Evolutionary conservation across 129 eudicot genomes (phyloP).

Genomic region (Centella asiatica): DNA sequence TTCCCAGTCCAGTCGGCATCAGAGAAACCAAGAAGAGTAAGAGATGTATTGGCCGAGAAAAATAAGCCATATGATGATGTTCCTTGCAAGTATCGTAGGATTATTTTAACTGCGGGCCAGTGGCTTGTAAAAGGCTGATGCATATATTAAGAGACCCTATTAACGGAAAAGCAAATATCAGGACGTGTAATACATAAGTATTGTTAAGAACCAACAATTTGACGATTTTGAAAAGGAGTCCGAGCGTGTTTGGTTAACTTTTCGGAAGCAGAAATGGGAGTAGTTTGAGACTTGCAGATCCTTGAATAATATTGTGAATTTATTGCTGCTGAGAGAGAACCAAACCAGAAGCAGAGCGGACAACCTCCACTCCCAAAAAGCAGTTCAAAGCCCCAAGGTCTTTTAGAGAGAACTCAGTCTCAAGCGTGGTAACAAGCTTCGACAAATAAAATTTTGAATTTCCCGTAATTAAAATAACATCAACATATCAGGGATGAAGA

Average conservation of each 20-base stretch:
- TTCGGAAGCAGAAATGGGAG: neutral
- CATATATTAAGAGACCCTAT: slow-evolving; percentile 5
- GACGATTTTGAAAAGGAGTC: no score
- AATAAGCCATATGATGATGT: neutral
- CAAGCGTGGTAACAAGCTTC: neutral
- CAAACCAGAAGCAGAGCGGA: neutral
- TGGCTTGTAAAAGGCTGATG: slow-evolving; percentile 6
- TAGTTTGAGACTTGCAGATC: neutral
- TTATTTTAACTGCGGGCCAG: slow-evolving; percentile 2
- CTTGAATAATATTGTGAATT: neutral
- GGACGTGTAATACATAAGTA: no score
- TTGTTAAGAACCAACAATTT: no score
- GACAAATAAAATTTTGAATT: neutral
- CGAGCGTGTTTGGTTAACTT: neutral
- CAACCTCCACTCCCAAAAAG: slow-evolving; percentile 1
- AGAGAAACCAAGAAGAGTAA: no score
- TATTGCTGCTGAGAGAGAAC: neutral
- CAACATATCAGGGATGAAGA: neutral
- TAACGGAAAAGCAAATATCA: slow-evolving; percentile 7
- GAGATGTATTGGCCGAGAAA: neutral
- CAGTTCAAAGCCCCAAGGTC: neutral
- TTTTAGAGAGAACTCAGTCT: neutral
- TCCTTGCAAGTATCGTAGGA: slow-evolving; percentile 1
- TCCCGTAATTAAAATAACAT: neutral
- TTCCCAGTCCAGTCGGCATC: slow-evolving; percentile 18